A percentile compares a stretch with the other conserved stretches of the same genome.
Evolutionary conservation across 371 early-diverging fungal genomes (phyloP).

Genomic region (Apophysomyces ossiformis): DNA sequence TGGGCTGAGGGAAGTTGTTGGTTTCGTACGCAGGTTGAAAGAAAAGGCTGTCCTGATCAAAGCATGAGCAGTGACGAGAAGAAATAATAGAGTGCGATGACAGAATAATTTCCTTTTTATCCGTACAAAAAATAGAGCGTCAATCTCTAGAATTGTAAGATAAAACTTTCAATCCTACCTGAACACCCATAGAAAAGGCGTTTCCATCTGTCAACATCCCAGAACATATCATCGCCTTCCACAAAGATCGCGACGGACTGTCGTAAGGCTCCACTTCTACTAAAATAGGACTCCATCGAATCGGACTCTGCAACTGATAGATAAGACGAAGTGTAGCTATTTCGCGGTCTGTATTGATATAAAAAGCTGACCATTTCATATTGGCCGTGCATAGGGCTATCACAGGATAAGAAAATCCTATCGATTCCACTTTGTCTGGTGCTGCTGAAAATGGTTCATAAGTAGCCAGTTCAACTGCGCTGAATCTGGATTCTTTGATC

Average conservation of each 20-base stretch:
- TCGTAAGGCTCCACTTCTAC: constrained; percentile 24
- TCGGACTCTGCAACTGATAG: constrained; percentile 40
- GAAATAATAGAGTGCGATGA: constrained; percentile 27
- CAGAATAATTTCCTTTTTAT: constrained; percentile 32
- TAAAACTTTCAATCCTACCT: constrained; percentile 25
- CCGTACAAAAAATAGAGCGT: background rate
- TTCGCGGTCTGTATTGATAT: constrained; percentile 11
- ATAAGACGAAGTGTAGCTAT: constrained; percentile 20
- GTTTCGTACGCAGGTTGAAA: constrained; percentile 12
- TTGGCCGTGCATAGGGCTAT: constrained; percentile 35
- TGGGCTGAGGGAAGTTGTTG: constrained; percentile 18
- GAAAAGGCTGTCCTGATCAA: constrained; percentile 26
- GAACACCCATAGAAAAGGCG: constrained; percentile 41
- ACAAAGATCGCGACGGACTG: constrained; percentile 13
- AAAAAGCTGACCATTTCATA: constrained; percentile 38
- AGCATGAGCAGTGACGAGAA: constrained; percentile 34
- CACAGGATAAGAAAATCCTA: constrained; percentile 40
- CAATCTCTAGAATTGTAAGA: too few species aligned
- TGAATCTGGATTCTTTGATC: background rate
- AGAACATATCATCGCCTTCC: constrained; percentile 42
- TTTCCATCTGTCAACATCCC: constrained; percentile 35
- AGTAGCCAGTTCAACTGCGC: constrained; percentile 10
- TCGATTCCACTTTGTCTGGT: constrained; percentile 21
- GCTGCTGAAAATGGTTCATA: constrained; percentile 19
- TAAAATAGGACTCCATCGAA: constrained; percentile 37